A percentile compares a stretch with the other conserved stretches of the same genome.
These are phyloP conservation scores for Choiromyces venosus DNA, from an alignment of 495 filamentous ascomycete genomes.

Conservation along the genomic window DNA sequence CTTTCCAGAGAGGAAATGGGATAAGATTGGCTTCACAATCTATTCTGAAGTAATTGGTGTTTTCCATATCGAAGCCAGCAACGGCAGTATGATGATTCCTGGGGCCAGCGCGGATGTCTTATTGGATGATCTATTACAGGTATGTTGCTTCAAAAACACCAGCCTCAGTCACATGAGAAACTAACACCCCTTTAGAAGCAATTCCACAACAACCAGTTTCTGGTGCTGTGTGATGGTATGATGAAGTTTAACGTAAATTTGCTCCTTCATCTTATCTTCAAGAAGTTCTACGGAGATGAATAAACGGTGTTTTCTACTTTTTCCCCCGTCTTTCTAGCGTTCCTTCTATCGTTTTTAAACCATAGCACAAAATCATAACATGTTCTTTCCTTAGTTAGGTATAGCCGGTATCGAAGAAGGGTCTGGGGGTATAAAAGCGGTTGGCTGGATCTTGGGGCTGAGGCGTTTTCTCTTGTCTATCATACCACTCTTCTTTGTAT, in stretches of 20 bases:
- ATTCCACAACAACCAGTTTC: conserved; percentile 91
- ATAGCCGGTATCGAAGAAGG: not conserved
- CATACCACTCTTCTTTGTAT: conserved; percentile 18
- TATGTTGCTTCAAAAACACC: conserved; percentile 12
- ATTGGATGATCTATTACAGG: conserved; percentile 89
- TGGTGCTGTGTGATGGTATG: conserved; percentile 85
- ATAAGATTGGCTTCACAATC: conserved; percentile 88
- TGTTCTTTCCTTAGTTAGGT: not conserved
- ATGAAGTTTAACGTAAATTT: conserved; percentile 90
- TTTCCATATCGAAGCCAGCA: conserved; percentile 86
- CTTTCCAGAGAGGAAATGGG: conserved; percentile 78
- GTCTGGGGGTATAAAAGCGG: conserved; percentile 26
- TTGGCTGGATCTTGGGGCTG: conserved; percentile 9
- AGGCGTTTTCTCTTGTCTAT: conserved; percentile 34
- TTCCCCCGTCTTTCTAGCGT: conserved; percentile 8
- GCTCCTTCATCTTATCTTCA: conserved; percentile 89
- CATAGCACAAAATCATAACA: conserved; percentile 3
- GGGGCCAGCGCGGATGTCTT: conserved; percentile 85
- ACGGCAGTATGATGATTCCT: conserved; percentile 90
- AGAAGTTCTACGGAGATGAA: conserved; percentile 90
- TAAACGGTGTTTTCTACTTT: conserved; percentile 47
- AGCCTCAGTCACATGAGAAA: not conserved
- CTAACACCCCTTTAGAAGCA: conserved; percentile 51
- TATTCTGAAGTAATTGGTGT: conserved; percentile 90
- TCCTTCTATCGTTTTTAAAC: not conserved